These are phyloP conservation scores for Cryptococcus sp. DNA, from an alignment of 1,284 basidiomycete genomes.

Conservation along the genomic window DNA sequence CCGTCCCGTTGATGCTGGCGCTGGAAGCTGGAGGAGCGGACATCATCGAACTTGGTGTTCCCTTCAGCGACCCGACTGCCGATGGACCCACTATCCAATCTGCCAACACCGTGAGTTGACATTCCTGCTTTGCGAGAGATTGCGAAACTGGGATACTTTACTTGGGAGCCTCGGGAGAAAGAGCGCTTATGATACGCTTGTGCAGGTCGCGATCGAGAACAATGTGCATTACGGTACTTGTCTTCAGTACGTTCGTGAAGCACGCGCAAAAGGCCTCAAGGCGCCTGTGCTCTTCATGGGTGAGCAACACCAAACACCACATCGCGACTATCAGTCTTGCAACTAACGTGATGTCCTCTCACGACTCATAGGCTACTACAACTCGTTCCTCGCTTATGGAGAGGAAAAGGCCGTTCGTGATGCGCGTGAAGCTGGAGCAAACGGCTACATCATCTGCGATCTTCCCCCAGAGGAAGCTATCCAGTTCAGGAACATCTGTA, in stretches of 20 bases:
- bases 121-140: too few species aligned
- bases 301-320: constrained; percentile 48
- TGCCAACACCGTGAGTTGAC: constrained; percentile 73
- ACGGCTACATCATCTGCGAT: constrained; percentile 97
- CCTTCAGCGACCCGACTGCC: constrained; percentile 95
- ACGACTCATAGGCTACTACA: constrained; percentile 77
- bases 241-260: constrained; percentile 74
- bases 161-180: background rate
- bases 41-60: constrained; percentile 93
- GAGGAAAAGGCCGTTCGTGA: constrained; percentile 91
- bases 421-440: constrained; percentile 84
- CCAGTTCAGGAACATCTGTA: constrained; percentile 84
- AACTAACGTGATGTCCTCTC: constrained; percentile 7
- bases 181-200: background rate
- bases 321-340: background rate
- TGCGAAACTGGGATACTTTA: too few species aligned
- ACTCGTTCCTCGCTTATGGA: constrained; percentile 91
- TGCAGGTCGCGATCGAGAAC: constrained; percentile 77
- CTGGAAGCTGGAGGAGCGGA: constrained; percentile 92
- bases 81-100: constrained; percentile 92
- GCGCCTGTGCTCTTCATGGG: constrained; percentile 93
- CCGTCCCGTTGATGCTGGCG: constrained; percentile 83
- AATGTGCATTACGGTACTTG: constrained; percentile 74
- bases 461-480: constrained; percentile 96
- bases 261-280: constrained; percentile 76